Conservation (phyloP, 345 rosid genomes). For the Lagerstroemia speciosa region DNA sequence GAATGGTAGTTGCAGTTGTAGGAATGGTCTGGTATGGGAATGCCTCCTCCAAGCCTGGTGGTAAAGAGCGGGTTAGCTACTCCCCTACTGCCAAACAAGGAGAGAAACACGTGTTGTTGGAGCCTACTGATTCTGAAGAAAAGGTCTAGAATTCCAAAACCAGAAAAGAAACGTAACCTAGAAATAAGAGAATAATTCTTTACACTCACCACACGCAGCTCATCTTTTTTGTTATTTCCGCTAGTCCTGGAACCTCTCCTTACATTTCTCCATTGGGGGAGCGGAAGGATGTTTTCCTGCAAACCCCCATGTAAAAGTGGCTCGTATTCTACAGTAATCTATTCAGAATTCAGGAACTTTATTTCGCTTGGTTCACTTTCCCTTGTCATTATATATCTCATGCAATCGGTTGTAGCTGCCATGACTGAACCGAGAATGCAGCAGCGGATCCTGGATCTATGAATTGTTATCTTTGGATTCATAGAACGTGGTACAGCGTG, state of each 20-base stretch:
- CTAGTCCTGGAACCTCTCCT: background rate
- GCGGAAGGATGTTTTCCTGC: background rate
- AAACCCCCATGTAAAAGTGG: background rate
- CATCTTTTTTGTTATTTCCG: background rate
- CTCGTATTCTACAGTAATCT: background rate
- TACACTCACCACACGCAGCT: background rate
- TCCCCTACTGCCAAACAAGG: conserved; percentile 22
- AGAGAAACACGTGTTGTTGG: conserved; percentile 42
- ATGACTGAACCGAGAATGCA: background rate
- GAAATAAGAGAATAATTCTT: background rate
- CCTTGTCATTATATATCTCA: background rate
- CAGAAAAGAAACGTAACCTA: background rate
- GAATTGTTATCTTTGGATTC: background rate
- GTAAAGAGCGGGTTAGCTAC: conserved; percentile 69
- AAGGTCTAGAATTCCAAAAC: conserved; percentile 40
- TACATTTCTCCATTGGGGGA: background rate
- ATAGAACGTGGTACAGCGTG: too few species aligned
- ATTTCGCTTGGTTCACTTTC: background rate
- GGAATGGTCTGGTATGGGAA: conserved; percentile 98
- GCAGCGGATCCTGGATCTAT: background rate
- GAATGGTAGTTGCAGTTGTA: conserved; percentile 74
- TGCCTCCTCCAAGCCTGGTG: conserved; percentile 95
- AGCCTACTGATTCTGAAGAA: conserved; percentile 44
- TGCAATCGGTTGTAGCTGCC: background rate
- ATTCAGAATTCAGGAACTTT: background rate